Evolutionary conservation across 768 basidiomycete species (phyloP).

Genomic region (Collybiopsis confluens): DNA sequence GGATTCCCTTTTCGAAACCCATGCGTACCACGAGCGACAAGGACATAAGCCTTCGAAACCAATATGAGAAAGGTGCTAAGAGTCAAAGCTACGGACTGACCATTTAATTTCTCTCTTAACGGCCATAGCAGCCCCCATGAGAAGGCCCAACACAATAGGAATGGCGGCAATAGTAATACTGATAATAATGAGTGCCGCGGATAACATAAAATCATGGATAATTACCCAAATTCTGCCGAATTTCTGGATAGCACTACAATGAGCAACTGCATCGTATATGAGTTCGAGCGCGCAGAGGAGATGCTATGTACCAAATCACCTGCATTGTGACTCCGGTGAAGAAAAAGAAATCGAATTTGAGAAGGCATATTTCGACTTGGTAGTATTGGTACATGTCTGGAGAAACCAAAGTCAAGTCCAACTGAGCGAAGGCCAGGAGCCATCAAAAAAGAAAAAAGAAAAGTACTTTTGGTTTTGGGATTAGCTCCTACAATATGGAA

Average conservation of each 20-base stretch:
- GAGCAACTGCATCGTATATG: slow-evolving; percentile 51
- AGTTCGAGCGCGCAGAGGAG: not conserved
- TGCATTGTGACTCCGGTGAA: slow-evolving; percentile 89
- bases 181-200: not conserved
- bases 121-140: slow-evolving; percentile 62
- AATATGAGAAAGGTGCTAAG: not conserved
- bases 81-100: slow-evolving; percentile 33
- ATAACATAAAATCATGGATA: not conserved
- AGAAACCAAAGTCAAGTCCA: not conserved
- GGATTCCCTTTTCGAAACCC: not conserved
- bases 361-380: slow-evolving; percentile 80
- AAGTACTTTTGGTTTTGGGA: slow-evolving; percentile 75
- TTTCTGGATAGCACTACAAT: slow-evolving; percentile 65
- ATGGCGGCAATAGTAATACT: slow-evolving; percentile 74
- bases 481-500: slow-evolving; percentile 89
- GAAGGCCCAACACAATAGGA: slow-evolving; percentile 67
- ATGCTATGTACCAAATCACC: slow-evolving; percentile 29
- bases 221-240: slow-evolving; percentile 66
- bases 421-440: not conserved
- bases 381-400: slow-evolving; percentile 87
- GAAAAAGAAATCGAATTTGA: slow-evolving; percentile 89
- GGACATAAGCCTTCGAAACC: not conserved
- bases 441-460: not conserved
- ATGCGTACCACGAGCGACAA: slow-evolving; percentile 3
- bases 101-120: slow-evolving; percentile 79